Evolutionary conservation across 768 basidiomycete species (phyloP).

Genomic region (Collybiopsis luxurians): DNA sequence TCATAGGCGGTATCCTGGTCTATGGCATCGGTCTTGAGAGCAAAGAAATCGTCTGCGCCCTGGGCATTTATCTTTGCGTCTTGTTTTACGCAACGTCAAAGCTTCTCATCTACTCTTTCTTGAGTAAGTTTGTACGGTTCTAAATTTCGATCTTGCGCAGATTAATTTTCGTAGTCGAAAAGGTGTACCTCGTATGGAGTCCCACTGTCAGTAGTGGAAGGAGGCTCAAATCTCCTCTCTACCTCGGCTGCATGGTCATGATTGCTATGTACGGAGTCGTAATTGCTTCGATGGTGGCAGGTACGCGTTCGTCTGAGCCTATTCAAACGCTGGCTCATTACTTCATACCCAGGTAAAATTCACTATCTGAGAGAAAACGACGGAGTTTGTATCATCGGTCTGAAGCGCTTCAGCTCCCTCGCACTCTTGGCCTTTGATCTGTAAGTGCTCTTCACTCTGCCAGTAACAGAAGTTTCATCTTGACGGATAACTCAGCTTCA

Average conservation of each 20-base stretch:
- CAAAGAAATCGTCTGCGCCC: constrained; percentile 31
- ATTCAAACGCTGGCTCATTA: neutral
- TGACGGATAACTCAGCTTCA: constrained; percentile 14
- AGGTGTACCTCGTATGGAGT: constrained; percentile 46
- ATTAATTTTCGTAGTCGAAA: constrained; percentile 31
- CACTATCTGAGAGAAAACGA: constrained; percentile 30
- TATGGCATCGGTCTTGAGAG: constrained; percentile 43
- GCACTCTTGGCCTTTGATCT: constrained; percentile 46
- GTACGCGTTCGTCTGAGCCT: constrained; percentile 21
- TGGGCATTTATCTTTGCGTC: constrained; percentile 44
- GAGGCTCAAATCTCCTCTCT: constrained; percentile 39
- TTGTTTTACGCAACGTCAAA: constrained; percentile 40
- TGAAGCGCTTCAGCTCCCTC: constrained; percentile 40
- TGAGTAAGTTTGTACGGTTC: constrained; percentile 26
- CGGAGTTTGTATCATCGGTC: constrained; percentile 45
- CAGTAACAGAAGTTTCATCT: neutral
- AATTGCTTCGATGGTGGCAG: constrained; percentile 34
- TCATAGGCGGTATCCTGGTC: constrained; percentile 42
- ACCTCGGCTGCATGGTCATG: constrained; percentile 34
- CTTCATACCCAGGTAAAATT: constrained; percentile 31
- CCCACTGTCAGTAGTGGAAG: constrained; percentile 22
- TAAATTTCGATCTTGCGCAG: neutral
- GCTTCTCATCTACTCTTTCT: constrained; percentile 46
- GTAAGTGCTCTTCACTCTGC: constrained; percentile 18
- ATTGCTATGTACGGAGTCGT: constrained; percentile 37